Base-by-base conservation (phyloP, 768 basidiomycete species). In the Agrocybe chaxingu region DNA sequence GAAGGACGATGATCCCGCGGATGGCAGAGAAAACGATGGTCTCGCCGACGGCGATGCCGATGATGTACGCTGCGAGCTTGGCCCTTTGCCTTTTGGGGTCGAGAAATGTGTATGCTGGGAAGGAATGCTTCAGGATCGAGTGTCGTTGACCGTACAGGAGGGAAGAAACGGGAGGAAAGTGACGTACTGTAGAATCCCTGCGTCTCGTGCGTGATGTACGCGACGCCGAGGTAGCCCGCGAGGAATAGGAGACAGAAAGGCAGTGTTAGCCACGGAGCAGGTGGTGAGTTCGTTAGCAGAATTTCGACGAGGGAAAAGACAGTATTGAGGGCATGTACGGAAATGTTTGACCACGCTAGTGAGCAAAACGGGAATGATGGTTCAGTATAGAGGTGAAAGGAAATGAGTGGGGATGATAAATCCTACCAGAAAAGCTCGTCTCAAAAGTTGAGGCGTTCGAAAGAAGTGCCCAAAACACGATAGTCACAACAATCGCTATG, bases 21-120 rank as follows among this genome's bases (percentile, higher is more conserved):
- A 78, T 75, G 51, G 82, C 12, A 9, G 58, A 34, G 57, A 88
- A 88, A 6, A 85, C 58, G 48, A 87, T 47, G 38, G 65, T 63
- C 33, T 78, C 78, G 0, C 71, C 85, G 4, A 73, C 58, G 2
- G 65, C 72, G 50, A 88, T 84, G 3, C 82, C 85, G 35, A 83
- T 16, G 57, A 88, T 80, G 61, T 87, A 89, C 0, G 63, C 82
- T 0, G 81, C 83, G 40, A 89, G 68, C 32, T 71, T 57, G 4
- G 57, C 70, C 18, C 67, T 62, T 50, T 78, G 62, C 11, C 59
- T 65, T 7, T 54, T 24, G 0, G 87, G 85, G 57, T 88, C 62
- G 7, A 89, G 77, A 71, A 89, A 89, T 8, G 62, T 42, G 63
- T 89, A 89, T 1, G 80, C 86, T 88, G 52, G 16, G n/a, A 8